A percentile compares a stretch with the other conserved stretches of the same genome.
These are phyloP conservation scores for Metarhizium rileyi DNA, from an alignment of 2,329 filamentous ascomycete genomes.

Conservation along the genomic window DNA sequence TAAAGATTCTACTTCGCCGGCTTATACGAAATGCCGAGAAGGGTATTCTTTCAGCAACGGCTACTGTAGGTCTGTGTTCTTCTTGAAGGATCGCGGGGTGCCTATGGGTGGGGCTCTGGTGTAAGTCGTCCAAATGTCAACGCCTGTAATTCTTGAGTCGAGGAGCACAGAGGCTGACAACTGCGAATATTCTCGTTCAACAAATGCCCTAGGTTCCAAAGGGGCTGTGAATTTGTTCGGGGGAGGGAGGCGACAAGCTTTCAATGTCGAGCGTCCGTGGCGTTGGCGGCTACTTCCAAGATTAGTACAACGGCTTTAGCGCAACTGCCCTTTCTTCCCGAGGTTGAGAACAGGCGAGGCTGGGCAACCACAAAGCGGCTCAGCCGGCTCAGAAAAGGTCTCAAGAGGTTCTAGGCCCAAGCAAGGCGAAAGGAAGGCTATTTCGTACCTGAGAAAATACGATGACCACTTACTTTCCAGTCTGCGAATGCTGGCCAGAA, in stretches of 20 bases:
- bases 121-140: neutral
- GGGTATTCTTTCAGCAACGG: neutral
- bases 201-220: neutral
- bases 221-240: neutral
- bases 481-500: neutral
- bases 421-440: too few species aligned
- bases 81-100: conserved; percentile 2
- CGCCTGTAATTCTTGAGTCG: neutral
- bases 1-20: neutral
- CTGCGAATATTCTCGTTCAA: neutral
- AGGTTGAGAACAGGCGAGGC: neutral
- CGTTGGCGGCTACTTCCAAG: neutral
- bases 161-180: neutral
- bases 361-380: neutral
- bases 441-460: neutral
- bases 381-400: neutral
- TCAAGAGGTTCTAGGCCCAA: neutral
- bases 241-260: neutral
- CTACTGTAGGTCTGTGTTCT: conserved; percentile 4
- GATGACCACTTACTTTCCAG: neutral
- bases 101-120: neutral
- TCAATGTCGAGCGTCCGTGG: neutral
- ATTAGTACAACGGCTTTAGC: neutral
- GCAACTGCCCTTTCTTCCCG: neutral
- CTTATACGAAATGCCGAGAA: neutral